Evolutionary conservation across 352 stramenopile genomes (phyloP), one percentile per base, ranked within the genome.

Genomic region (Phytopythium delawarense): DNA sequence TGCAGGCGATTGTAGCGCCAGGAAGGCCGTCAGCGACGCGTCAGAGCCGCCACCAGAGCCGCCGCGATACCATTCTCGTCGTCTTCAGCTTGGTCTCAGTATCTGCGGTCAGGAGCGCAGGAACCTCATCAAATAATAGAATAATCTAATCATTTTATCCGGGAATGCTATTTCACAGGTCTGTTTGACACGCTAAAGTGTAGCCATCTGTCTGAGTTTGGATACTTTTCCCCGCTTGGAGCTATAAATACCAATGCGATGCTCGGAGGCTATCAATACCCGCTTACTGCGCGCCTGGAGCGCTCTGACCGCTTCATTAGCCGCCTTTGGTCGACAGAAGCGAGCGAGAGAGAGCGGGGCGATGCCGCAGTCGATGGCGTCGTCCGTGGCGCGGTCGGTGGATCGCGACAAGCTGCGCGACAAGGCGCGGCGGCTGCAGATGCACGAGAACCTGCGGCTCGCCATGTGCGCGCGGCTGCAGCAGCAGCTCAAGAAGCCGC

Each of bases 391-490:
- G 39, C 74, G 78, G 12, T 88, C 84, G 0, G 70, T 90, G 53
- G 78, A 90, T 64, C 79, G 76, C 32, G 81, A 90, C 50, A 76
- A 81, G 52, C 76, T 93, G 20, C 75, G 81, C 42, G 81, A 88
- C 57, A 88, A 88, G 45, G 84, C 81, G 28, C 72, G 76, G 6
- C 69, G 79, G 48, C 62, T 91, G 56, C 81, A 91, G 60, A 90
- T 93, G 81, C 81, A 84, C 23, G 82, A 91, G 42, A 87, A 78
- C 30, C 65, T 87, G 71, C 76, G 82, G 0, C 69, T 91, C 21
- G 66, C 72, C 37, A 78, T 93, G 66, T 93, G 84, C 51, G 79
- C 76, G 11, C 84, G 84, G 53, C 74, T 93, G 55, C 84, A 93
- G 63, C 79, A 90, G 57, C 76, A 79, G 61, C 70, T 86, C 39